Percentiles rank a stretch among this genome's conserved stretches.
Conservation (phyloP, 805 yeast species). For the Trichomonascus vanleenenianus region DNA sequence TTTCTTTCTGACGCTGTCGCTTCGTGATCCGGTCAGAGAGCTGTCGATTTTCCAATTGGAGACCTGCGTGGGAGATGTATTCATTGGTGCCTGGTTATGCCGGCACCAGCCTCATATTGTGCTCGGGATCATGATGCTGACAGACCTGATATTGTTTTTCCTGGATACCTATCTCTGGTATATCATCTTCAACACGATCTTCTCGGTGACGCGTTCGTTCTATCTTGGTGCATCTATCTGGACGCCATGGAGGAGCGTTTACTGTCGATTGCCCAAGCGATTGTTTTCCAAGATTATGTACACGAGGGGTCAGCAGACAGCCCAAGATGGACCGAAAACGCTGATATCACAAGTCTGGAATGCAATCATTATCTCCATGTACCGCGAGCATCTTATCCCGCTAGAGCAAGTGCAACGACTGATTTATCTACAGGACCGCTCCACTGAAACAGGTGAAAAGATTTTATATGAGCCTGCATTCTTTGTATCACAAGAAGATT, state of each 20-base stretch:
- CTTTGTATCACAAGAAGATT: slow-evolving; percentile 96
- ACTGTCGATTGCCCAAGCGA: slow-evolving; percentile 97
- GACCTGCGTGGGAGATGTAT: slow-evolving; percentile 91
- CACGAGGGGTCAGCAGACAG: slow-evolving; percentile 50
- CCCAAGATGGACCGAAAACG: slow-evolving; percentile 90
- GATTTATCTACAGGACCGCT: slow-evolving; percentile 96
- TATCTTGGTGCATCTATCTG: slow-evolving; percentile 97
- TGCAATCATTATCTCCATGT: slow-evolving; percentile 98
- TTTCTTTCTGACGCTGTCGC: slow-evolving; percentile 77
- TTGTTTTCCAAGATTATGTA: slow-evolving; percentile 96
- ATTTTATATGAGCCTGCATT: slow-evolving; percentile 98
- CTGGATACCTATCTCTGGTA: slow-evolving; percentile 99
- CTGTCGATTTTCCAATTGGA: slow-evolving; percentile 71
- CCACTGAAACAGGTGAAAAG: slow-evolving; percentile 96
- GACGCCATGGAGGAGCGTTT: slow-evolving; percentile 99
- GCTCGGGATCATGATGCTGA: slow-evolving; percentile 84
- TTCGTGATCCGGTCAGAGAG: slow-evolving; percentile 92
- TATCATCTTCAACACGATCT: slow-evolving; percentile 87
- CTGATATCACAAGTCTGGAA: slow-evolving; percentile 98
- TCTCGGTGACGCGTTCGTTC: slow-evolving; percentile 96
- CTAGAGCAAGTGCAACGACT: slow-evolving; percentile 98
- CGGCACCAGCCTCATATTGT: slow-evolving; percentile 81
- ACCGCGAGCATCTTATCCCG: slow-evolving; percentile 96
- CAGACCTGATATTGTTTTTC: slow-evolving; percentile 92
- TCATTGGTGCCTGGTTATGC: slow-evolving; percentile 76